These are phyloP conservation scores for Vitis rupestris DNA, from an alignment of 164 flowering plant genomes.

Conservation along the genomic window DNA sequence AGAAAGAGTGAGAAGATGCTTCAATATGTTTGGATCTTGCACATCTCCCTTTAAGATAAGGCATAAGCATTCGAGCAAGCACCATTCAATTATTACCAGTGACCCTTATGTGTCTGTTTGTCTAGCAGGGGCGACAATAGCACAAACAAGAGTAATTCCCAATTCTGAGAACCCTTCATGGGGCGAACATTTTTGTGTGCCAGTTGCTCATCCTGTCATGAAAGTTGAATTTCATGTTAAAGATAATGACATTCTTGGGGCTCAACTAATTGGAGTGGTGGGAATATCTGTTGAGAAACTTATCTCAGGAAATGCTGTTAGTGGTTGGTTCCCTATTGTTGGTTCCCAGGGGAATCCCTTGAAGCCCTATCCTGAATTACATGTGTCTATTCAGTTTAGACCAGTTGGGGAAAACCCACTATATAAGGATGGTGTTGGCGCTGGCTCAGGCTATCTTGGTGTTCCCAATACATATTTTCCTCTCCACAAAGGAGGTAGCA, in stretches of 20 bases:
- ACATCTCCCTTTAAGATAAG: conserved; percentile 19
- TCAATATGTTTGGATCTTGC: conserved; percentile 42
- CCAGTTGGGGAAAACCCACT: conserved; percentile 49
- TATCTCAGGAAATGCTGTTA: conserved; percentile 37
- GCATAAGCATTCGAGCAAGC: conserved; percentile 16
- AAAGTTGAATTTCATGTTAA: conserved; percentile 70
- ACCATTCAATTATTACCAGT: conserved; percentile 52
- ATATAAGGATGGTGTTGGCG: conserved; percentile 50
- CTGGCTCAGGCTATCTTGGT: conserved; percentile 47
- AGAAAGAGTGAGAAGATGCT: conserved; percentile 55
- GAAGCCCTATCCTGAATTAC: conserved; percentile 52
- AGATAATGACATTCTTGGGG: conserved; percentile 80
- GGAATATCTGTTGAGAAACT: conserved; percentile 45
- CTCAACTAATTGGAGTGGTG: conserved; percentile 66
- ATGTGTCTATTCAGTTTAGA: conserved; percentile 47
- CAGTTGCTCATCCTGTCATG: conserved; percentile 63
- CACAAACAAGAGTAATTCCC: conserved; percentile 61
- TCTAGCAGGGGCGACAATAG: conserved; percentile 68
- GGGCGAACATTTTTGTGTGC: conserved; percentile 63
- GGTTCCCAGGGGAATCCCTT: conserved; percentile 33
- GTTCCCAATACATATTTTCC: conserved; percentile 70
- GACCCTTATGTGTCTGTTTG: conserved; percentile 81
- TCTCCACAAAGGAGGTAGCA: conserved; percentile 53
- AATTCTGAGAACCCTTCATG: conserved; percentile 68
- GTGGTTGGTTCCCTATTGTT: conserved; percentile 64